Conservation (phyloP, 2,329 filamentous ascomycete species). For the Fusarium caatingaense region DNA sequence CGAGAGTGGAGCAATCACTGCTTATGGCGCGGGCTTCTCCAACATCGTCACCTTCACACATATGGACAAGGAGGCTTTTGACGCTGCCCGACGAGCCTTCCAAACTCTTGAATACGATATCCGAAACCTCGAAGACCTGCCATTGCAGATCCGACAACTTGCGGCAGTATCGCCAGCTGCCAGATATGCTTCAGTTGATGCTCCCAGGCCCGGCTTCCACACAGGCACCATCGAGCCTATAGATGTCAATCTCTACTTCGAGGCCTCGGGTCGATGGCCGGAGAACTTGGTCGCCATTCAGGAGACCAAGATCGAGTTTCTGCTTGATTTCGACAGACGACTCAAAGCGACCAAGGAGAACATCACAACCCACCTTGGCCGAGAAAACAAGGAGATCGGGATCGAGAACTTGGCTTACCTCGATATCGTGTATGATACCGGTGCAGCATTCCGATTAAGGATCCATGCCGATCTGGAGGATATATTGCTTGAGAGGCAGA, state of each 20-base stretch:
- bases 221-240: slow-evolving; percentile 67
- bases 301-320: slow-evolving; percentile 90
- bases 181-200: slow-evolving; percentile 74
- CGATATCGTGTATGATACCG: slow-evolving; percentile 79
- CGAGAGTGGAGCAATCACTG: slow-evolving; percentile 63
- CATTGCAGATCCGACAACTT: slow-evolving; percentile 86
- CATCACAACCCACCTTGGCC: slow-evolving; percentile 76
- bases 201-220: slow-evolving; percentile 56
- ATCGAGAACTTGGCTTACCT: slow-evolving; percentile 84
- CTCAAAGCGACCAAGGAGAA: slow-evolving; percentile 70
- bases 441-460: slow-evolving; percentile 82
- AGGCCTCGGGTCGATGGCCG: slow-evolving; percentile 93
- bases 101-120: slow-evolving; percentile 80
- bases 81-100: slow-evolving; percentile 76
- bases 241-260: slow-evolving; percentile 88
- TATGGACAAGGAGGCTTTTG: slow-evolving; percentile 70
- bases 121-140: slow-evolving; percentile 81
- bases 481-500: slow-evolving; percentile 79
- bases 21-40: slow-evolving; percentile 64
- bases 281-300: slow-evolving; percentile 93
- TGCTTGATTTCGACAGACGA: slow-evolving; percentile 79
- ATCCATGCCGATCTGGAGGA: slow-evolving; percentile 92
- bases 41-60: slow-evolving; percentile 59
- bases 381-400: slow-evolving; percentile 78
- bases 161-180: slow-evolving; percentile 77